These are phyloP conservation scores for Lasiodiplodia sp. DNA, from an alignment of 2,329 filamentous ascomycete species.

Conservation along the genomic window DNA sequence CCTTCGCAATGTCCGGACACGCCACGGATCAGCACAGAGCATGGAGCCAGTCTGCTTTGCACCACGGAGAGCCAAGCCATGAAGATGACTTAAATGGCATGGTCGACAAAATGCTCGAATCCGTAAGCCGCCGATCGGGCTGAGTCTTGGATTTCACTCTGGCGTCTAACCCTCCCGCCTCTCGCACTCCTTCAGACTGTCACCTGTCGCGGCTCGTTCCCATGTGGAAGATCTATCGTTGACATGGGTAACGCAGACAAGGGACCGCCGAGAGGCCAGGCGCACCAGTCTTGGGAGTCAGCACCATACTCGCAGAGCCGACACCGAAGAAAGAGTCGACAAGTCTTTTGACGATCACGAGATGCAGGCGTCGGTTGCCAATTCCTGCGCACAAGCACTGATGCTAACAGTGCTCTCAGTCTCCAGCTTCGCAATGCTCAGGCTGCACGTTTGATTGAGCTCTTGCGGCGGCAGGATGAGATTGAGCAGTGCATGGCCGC, in stretches of 20 bases:
- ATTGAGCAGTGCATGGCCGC: slow-evolving; percentile 29
- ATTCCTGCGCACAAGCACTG: too few species aligned
- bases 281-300: slow-evolving; percentile 34
- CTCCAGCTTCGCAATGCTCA: slow-evolving; percentile 21
- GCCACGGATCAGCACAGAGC: background rate
- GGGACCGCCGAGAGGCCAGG: slow-evolving; percentile 41
- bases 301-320: slow-evolving; percentile 33
- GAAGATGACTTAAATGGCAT: background rate
- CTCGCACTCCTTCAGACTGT: background rate
- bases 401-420: background rate
- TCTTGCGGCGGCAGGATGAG: slow-evolving; percentile 24
- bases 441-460: slow-evolving; percentile 15
- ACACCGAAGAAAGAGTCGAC: slow-evolving; percentile 35
- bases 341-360: slow-evolving; percentile 39
- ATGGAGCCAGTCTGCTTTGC: background rate
- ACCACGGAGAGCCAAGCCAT: background rate
- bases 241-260: slow-evolving; percentile 17
- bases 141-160: background rate
- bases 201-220: background rate
- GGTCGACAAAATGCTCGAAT: slow-evolving; percentile 5
- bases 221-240: background rate
- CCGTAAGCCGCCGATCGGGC: slow-evolving; percentile 6
- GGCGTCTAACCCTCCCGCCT: background rate
- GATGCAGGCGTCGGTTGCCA: slow-evolving; percentile 38
- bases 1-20: background rate